phyloP scores from a whole-genome alignment of 371 early-diverging fungal genomes.

The Apophysomyces variabilis region DNA sequence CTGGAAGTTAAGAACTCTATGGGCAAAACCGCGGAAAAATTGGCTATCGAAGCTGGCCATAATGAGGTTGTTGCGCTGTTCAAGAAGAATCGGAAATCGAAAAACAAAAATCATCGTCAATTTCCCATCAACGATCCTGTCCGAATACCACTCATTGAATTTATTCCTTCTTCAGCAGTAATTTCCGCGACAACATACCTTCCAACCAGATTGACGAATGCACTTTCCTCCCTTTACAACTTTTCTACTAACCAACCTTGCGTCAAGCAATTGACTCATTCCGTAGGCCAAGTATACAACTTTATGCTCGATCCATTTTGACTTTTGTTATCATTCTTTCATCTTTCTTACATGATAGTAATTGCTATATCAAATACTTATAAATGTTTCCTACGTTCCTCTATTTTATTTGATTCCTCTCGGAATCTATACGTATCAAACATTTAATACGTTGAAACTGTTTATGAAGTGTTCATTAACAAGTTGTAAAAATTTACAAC shows the following conservation, averaged over 20 bases:
- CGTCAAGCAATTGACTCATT: constrained; percentile 31
- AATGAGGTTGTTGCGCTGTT: constrained; percentile 31
- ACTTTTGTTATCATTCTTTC: constrained; percentile 10
- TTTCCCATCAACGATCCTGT: constrained; percentile 4
- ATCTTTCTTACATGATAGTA: constrained; percentile 7
- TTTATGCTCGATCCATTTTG: constrained; percentile 52
- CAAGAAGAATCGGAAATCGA: constrained; percentile 11
- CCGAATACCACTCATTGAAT: constrained; percentile 36
- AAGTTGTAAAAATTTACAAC: no score
- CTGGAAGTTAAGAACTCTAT: constrained; percentile 28
- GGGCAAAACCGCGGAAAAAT: constrained; percentile 45
- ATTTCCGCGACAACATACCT: constrained; percentile 25
- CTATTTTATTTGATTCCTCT: background rate
- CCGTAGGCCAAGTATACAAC: constrained; percentile 43
- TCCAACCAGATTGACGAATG: constrained; percentile 25
- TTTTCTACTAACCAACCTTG: constrained; percentile 34
- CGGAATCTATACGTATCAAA: background rate
- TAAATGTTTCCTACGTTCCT: background rate
- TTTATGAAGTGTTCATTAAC: no score
- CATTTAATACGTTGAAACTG: no score
- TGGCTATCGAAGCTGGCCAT: constrained; percentile 46
- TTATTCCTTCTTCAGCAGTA: constrained; percentile 37
- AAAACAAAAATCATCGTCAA: background rate
- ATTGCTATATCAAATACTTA: constrained; percentile 8
- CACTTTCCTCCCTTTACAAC: constrained; percentile 33